Conservation (phyloP, 2,329 filamentous ascomycete genomes). For the Pseudocercospora macadamiae region DNA sequence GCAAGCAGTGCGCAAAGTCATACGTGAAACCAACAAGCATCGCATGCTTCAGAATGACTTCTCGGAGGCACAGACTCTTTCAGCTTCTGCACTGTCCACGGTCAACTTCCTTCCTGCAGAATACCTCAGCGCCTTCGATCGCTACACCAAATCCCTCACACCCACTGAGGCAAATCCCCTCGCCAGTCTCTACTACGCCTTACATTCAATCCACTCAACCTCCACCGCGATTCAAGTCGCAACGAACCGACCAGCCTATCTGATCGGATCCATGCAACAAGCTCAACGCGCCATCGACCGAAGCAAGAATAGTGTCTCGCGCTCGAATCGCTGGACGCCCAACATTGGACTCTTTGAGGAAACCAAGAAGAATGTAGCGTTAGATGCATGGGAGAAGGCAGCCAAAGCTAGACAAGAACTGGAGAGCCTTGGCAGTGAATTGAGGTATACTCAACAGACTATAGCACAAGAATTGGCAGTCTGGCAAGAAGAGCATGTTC, state of each 20-base stretch:
- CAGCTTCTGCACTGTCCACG: conserved; percentile 55
- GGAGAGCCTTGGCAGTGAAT: conserved; percentile 73
- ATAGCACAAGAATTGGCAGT: conserved; percentile 89
- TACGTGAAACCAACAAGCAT: conserved; percentile 75
- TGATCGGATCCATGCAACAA: conserved; percentile 75
- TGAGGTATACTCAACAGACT: conserved; percentile 90
- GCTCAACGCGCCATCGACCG: conserved; percentile 78
- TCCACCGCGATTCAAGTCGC: conserved; percentile 79
- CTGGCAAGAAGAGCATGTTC: conserved; percentile 88
- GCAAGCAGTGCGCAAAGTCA: conserved; percentile 77
- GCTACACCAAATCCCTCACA: conserved; percentile 68
- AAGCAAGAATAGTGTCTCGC: conserved; percentile 72
- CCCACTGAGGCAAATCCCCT: conserved; percentile 75
- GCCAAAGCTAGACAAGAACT: conserved; percentile 71
- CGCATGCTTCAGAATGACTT: conserved; percentile 69
- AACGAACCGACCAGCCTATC: conserved; percentile 74
- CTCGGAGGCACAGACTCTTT: conserved; percentile 63
- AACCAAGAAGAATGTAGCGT: conserved; percentile 76
- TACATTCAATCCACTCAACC: conserved; percentile 80
- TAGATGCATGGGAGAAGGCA: conserved; percentile 82
- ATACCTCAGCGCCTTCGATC: conserved; percentile 71
- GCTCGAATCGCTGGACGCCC: conserved; percentile 78
- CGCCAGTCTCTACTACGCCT: conserved; percentile 70
- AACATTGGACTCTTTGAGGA: conserved; percentile 72
- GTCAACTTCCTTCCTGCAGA: conserved; percentile 68